Conservation (phyloP, 352 stramenopile species). For the Pythium grandisporangium region DNA sequence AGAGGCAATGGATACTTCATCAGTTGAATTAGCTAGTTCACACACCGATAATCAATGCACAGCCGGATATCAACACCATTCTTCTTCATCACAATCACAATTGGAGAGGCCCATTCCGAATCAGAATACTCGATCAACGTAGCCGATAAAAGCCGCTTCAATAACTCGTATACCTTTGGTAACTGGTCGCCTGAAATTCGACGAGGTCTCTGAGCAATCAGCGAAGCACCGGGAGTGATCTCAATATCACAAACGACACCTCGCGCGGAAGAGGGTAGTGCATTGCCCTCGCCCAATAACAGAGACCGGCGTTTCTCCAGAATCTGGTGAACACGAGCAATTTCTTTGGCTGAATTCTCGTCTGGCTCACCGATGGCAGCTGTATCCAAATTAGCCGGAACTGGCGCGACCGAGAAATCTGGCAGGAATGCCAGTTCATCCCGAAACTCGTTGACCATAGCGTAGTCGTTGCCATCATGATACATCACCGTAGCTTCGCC, state of each 20-base stretch:
- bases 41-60: constrained; percentile 13
- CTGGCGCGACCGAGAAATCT: background rate
- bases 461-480: background rate
- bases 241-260: constrained; percentile 10
- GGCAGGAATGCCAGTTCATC: constrained; percentile 5
- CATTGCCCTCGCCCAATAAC: constrained; percentile 6
- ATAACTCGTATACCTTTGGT: constrained; percentile 6
- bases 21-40: constrained; percentile 6
- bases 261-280: constrained; percentile 2
- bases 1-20: constrained; percentile 12
- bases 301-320: background rate
- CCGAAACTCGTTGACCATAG: background rate
- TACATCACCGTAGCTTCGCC: no score
- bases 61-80: constrained; percentile 7
- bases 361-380: constrained; percentile 7
- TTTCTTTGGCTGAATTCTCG: background rate
- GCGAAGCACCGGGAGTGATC: background rate
- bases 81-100: constrained; percentile 17
- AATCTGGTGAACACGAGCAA: background rate
- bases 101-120: constrained; percentile 13
- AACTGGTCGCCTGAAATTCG: constrained; percentile 2
- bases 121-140: constrained; percentile 7
- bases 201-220: constrained; percentile 2
- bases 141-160: constrained; percentile 1
- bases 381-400: background rate